phyloP scores from a whole-genome alignment of 768 basidiomycete species.

The Boletus rufocinnamomeus region DNA sequence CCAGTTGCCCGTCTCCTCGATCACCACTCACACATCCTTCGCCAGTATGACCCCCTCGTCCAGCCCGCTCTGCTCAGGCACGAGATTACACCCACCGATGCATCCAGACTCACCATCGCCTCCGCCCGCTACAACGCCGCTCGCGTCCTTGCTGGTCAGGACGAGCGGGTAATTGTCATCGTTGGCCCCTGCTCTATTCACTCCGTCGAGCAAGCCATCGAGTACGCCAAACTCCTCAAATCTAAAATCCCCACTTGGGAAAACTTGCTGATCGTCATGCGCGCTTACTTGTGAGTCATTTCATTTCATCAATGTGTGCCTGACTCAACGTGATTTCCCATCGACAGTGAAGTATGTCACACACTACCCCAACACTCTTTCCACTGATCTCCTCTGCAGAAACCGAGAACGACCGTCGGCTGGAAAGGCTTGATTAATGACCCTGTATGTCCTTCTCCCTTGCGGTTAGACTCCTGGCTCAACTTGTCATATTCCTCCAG shows the following conservation, averaged over 20 bases:
- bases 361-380: not conserved
- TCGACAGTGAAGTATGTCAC: constrained; percentile 40
- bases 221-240: constrained; percentile 76
- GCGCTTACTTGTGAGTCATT: constrained; percentile 89
- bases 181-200: constrained; percentile 98
- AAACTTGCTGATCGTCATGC: constrained; percentile 91
- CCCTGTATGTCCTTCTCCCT: constrained; percentile 44
- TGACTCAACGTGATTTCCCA: constrained; percentile 38
- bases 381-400: constrained; percentile 45
- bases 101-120: constrained; percentile 75
- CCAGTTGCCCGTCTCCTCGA: not conserved
- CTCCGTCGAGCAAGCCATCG: constrained; percentile 79
- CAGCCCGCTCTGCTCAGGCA: constrained; percentile 90
- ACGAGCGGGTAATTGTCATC: constrained; percentile 85
- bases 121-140: constrained; percentile 78
- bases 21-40: constrained; percentile 15
- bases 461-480: not conserved
- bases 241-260: constrained; percentile 64
- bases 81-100: constrained; percentile 70
- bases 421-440: constrained; percentile 98
- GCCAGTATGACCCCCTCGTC: constrained; percentile 92
- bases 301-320: constrained; percentile 6
- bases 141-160: constrained; percentile 77
- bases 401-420: constrained; percentile 96
- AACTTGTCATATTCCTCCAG: constrained; percentile 9